These are phyloP conservation scores for Candida palmyrensis DNA, from an alignment of 805 yeast species.

Conservation along the genomic window DNA sequence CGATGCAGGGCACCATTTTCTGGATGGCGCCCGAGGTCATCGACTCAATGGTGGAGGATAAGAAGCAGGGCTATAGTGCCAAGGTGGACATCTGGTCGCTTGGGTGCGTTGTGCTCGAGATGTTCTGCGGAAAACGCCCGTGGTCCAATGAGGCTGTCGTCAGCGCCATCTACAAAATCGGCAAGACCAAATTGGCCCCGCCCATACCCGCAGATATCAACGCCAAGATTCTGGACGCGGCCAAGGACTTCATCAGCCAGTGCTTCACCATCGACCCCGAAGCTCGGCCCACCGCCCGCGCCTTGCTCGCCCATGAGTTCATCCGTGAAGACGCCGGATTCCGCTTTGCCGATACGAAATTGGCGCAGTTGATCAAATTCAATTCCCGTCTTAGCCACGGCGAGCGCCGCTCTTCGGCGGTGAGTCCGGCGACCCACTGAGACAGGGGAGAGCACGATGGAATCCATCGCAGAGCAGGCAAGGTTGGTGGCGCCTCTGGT, in stretches of 20 bases:
- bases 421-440: no score
- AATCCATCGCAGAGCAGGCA: no score
- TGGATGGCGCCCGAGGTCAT: conserved; percentile 99
- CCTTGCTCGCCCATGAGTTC: conserved; percentile 52
- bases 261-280: conserved; percentile 78
- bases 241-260: conserved; percentile 62
- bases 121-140: conserved; percentile 96
- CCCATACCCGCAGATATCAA: conserved; percentile 91
- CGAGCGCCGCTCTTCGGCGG: no score
- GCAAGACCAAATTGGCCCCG: conserved; percentile 84
- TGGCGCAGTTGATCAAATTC: conserved; percentile 48
- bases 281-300: conserved; percentile 81
- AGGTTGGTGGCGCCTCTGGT: no score
- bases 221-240: conserved; percentile 56
- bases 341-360: conserved; percentile 47
- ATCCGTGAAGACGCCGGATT: conserved; percentile 38
- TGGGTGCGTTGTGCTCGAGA: conserved; percentile 95
- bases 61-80: conserved; percentile 91
- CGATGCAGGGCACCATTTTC: conserved; percentile 97
- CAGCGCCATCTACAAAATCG: conserved; percentile 87
- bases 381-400: no score
- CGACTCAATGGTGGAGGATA: conserved; percentile 67
- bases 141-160: conserved; percentile 96
- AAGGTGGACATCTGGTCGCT: conserved; percentile 97
- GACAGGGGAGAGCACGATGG: no score